Percentiles rank a stretch among this genome's conserved stretches.
phyloP scores from a whole-genome alignment of 768 basidiomycete species.

The Termitomyces sp. region DNA sequence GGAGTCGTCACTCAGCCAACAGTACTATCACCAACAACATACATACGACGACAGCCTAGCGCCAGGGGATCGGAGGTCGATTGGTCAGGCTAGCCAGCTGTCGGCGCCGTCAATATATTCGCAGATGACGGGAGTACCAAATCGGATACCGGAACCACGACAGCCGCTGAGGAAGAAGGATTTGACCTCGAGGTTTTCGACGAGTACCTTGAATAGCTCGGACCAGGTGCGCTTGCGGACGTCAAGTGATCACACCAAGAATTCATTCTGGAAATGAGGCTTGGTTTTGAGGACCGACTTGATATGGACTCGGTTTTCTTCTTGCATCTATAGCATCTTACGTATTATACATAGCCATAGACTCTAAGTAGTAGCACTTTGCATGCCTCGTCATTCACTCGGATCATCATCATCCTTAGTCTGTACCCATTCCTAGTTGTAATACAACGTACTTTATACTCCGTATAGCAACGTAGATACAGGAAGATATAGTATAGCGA shows the following conservation, averaged over 20 bases:
- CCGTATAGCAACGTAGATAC: background rate
- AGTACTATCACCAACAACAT: conserved; percentile 26
- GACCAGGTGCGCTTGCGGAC: conserved; percentile 9
- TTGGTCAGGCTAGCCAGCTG: conserved; percentile 25
- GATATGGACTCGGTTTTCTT: background rate
- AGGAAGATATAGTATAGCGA: background rate
- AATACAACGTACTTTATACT: background rate
- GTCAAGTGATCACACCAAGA: conserved; percentile 14
- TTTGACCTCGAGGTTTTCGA: conserved; percentile 15
- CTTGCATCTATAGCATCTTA: background rate
- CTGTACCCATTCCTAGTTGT: background rate
- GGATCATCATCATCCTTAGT: background rate
- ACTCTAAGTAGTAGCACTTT: background rate
- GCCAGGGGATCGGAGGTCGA: conserved; percentile 9
- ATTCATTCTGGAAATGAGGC: conserved; percentile 26
- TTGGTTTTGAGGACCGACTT: background rate
- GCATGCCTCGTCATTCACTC: background rate
- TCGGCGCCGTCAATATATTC: conserved; percentile 53
- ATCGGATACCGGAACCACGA: conserved; percentile 53
- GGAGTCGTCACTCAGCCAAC: background rate
- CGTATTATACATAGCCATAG: background rate
- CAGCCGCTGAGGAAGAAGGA: conserved; percentile 16
- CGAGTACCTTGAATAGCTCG: conserved; percentile 30
- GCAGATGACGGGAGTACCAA: conserved; percentile 54
- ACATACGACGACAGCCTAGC: conserved; percentile 15